Percentiles rank a stretch among this genome's conserved stretches.
Conservation (phyloP, 1,139 yeast species). For the Yamadazyma pseudoaaseri region DNA sequence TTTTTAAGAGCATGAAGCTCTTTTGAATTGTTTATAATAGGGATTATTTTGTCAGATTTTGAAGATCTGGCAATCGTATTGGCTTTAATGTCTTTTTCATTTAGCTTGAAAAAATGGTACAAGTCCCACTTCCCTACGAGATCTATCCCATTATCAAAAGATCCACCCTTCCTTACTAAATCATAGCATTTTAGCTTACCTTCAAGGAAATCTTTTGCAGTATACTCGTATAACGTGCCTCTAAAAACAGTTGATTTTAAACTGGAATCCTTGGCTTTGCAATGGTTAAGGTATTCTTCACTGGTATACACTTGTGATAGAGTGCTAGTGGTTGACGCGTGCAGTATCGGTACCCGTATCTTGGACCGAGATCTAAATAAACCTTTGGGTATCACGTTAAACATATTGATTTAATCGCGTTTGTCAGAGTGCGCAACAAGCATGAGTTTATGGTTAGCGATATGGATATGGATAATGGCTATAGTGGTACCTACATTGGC, state of each 20-base stretch:
- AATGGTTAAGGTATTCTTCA: constrained; percentile 29
- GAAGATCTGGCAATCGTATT: background rate
- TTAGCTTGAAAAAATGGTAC: constrained; percentile 21
- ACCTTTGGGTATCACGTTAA: too few species aligned
- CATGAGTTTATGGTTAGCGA: too few species aligned
- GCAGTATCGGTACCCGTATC: background rate
- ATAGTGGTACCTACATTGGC: too few species aligned
- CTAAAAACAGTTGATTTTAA: constrained; percentile 49
- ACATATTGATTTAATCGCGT: too few species aligned
- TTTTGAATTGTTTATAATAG: constrained; percentile 17
- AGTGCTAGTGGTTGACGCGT: constrained; percentile 1
- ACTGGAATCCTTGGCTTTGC: constrained; percentile 22
- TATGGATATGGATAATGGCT: too few species aligned
- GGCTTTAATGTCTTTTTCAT: constrained; percentile 9
- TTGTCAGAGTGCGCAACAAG: too few species aligned
- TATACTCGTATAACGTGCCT: constrained; percentile 71
- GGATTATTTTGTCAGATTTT: constrained; percentile 7
- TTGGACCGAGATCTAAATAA: background rate
- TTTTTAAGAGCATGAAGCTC: constrained; percentile 13
- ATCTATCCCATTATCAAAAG: constrained; percentile 75
- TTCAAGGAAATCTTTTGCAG: constrained; percentile 48
- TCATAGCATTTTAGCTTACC: constrained; percentile 42
- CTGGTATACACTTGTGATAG: constrained; percentile 15
- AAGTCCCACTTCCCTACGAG: constrained; percentile 62
- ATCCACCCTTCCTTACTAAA: constrained; percentile 53